Evolutionary conservation across 2,329 filamentous ascomycete species (phyloP).

Genomic region (Dothideomycetes sp.): DNA sequence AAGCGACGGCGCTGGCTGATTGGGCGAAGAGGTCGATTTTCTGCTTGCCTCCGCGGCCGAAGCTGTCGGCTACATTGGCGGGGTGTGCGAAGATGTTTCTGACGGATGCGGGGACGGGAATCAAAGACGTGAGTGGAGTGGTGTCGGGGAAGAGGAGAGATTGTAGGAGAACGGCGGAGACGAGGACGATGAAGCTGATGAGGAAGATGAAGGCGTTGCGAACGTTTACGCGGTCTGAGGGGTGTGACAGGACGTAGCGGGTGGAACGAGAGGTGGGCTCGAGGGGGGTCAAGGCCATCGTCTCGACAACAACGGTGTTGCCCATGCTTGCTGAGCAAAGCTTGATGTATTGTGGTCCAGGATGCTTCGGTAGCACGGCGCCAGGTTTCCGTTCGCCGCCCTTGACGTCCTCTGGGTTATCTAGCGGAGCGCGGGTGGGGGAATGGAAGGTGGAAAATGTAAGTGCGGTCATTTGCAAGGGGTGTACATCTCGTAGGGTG

Average conservation of each 20-base stretch:
- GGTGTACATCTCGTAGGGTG: conserved; percentile 44
- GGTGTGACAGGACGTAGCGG: conserved; percentile 59
- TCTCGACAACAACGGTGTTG: conserved; percentile 70
- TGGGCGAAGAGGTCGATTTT: conserved; percentile 16
- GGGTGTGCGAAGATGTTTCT: conserved; percentile 21
- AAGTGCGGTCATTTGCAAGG: conserved; percentile 47
- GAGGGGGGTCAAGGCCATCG: conserved; percentile 52
- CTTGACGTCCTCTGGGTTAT: conserved; percentile 13
- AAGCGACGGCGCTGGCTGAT: conserved; percentile 12
- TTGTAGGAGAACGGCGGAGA: conserved; percentile 53
- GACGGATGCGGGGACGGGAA: conserved; percentile 47
- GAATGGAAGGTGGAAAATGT: conserved; percentile 35
- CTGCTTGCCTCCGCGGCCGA: conserved; percentile 5
- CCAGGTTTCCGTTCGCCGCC: conserved; percentile 11
- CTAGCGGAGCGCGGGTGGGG: conserved; percentile 19
- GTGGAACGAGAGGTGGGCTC: conserved; percentile 35
- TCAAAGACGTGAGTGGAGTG: conserved; percentile 43
- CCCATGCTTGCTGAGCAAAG: conserved; percentile 73
- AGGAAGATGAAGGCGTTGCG: conserved; percentile 45
- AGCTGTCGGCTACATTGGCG: conserved; percentile 9
- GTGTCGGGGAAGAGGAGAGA: conserved; percentile 40
- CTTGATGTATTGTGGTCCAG: conserved; percentile 51
- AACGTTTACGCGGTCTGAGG: conserved; percentile 40
- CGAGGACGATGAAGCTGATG: conserved; percentile 49
- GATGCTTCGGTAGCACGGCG: conserved; percentile 13